A percentile compares a stretch with the other conserved stretches of the same genome.
These are phyloP conservation scores for Agarophyton chilense DNA, from an alignment of 23 red algal species.

Conservation along the genomic window DNA sequence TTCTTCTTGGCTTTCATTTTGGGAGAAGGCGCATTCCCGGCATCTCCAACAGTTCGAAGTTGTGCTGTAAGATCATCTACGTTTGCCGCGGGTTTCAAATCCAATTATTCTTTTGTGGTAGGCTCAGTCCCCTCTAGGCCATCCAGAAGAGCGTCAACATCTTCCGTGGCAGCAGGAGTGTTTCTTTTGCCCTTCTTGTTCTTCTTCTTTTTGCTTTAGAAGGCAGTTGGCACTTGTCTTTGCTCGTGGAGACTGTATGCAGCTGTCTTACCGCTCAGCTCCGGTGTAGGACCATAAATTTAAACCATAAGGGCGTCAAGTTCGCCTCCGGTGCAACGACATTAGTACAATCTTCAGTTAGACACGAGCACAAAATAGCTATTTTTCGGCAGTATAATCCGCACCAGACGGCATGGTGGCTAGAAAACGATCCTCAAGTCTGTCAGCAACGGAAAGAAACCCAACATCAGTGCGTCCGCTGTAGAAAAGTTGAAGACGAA, in stretches of 20 bases:
- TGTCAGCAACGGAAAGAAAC: neutral
- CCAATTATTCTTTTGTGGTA: neutral
- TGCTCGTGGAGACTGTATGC: constrained; percentile 18
- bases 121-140: constrained; percentile 22
- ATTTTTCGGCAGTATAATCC: neutral
- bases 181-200: constrained; percentile 70
- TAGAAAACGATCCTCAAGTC: neutral
- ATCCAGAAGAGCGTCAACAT: constrained; percentile 72
- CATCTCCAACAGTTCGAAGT: constrained; percentile 8
- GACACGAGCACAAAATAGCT: neutral
- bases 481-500: neutral
- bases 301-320: constrained; percentile 72
- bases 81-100: neutral
- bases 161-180: neutral
- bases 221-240: constrained; percentile 5
- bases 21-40: constrained; percentile 29
- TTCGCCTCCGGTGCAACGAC: constrained; percentile 18
- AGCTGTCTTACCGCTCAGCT: neutral
- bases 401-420: neutral
- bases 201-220: constrained; percentile 61
- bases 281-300: constrained; percentile 17
- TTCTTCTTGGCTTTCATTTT: constrained; percentile 93
- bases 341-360: neutral
- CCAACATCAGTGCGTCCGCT: neutral
- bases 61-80: constrained; percentile 46